Conservation (phyloP, 495 filamentous ascomycete species). For the Staphylotrichum longicolle region DNA sequence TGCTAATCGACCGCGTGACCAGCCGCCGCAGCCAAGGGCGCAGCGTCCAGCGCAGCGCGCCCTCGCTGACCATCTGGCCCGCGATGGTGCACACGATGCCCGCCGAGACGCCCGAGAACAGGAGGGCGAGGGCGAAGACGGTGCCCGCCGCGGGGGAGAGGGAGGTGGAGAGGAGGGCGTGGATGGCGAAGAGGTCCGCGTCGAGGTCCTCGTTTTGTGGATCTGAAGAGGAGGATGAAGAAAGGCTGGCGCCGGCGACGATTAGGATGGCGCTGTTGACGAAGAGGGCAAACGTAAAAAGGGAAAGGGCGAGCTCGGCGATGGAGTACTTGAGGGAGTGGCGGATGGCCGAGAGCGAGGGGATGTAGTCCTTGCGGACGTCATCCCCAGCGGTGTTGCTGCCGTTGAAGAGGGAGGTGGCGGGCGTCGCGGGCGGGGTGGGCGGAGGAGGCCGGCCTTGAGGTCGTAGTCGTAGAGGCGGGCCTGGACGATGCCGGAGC, state of each 20-base stretch:
- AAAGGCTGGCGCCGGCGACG: constrained; percentile 78
- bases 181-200: constrained; percentile 80
- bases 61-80: constrained; percentile 58
- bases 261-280: constrained; percentile 91
- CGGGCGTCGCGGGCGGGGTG: constrained; percentile 23
- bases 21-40: constrained; percentile 52
- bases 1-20: constrained; percentile 60
- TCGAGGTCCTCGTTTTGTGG: constrained; percentile 47
- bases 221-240: too few species aligned
- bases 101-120: constrained; percentile 53
- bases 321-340: constrained; percentile 80
- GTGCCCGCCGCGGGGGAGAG: constrained; percentile 69
- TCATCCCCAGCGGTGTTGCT: constrained; percentile 26
- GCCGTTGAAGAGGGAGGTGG: constrained; percentile 29
- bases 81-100: constrained; percentile 61
- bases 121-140: constrained; percentile 55
- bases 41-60: constrained; percentile 60
- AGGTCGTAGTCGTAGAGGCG: constrained; percentile 77
- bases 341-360: constrained; percentile 72
- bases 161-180: constrained; percentile 65
- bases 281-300: constrained; percentile 93
- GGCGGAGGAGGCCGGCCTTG: constrained; percentile 54
- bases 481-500: constrained; percentile 83
- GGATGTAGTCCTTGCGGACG: constrained; percentile 65
- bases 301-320: constrained; percentile 66